phyloP scores from a whole-genome alignment of 176 grass and related monocot genomes.

The Oryza glumipatula region DNA sequence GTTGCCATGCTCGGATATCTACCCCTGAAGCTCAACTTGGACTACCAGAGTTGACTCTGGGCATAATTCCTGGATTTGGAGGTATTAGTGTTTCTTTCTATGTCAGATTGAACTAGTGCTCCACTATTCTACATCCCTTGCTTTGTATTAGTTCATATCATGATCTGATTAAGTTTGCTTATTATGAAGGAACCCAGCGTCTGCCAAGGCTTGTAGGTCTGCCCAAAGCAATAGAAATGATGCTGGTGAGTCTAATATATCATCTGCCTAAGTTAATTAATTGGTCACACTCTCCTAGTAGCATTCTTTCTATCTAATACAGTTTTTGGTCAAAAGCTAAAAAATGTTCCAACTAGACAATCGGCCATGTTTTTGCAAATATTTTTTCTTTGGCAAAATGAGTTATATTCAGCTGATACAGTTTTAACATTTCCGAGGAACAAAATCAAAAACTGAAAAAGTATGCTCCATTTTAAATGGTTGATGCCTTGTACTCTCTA shows the following conservation, averaged over 20 bases:
- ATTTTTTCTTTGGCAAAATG: neutral
- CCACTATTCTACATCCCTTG: neutral
- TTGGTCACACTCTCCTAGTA: neutral
- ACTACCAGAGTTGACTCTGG: conserved; percentile 92
- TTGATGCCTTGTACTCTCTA: neutral
- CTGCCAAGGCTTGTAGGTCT: conserved; percentile 96
- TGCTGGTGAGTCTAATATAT: conserved; percentile 76
- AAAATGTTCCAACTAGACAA: neutral
- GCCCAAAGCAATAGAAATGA: conserved; percentile 94
- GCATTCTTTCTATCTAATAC: conserved; percentile 5
- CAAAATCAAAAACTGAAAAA: neutral
- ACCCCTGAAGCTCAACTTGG: conserved; percentile 97
- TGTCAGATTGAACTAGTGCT: conserved; percentile 21
- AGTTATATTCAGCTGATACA: conserved; percentile 12
- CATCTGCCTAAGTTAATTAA: conserved; percentile 16
- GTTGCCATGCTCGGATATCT: conserved; percentile 95
- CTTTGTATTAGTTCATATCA: conserved; percentile 13
- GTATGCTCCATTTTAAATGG: neutral
- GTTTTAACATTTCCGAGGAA: conserved; percentile 9
- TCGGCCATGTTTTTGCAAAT: neutral
- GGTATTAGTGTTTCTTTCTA: conserved; percentile 49
- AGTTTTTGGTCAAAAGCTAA: neutral
- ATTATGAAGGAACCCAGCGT: conserved; percentile 79
- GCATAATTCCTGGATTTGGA: conserved; percentile 97
- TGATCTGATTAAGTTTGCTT: conserved; percentile 23